Evolutionary conservation across 495 filamentous ascomycete species (phyloP).

Genomic region (Beverwykella pulmonaria): DNA sequence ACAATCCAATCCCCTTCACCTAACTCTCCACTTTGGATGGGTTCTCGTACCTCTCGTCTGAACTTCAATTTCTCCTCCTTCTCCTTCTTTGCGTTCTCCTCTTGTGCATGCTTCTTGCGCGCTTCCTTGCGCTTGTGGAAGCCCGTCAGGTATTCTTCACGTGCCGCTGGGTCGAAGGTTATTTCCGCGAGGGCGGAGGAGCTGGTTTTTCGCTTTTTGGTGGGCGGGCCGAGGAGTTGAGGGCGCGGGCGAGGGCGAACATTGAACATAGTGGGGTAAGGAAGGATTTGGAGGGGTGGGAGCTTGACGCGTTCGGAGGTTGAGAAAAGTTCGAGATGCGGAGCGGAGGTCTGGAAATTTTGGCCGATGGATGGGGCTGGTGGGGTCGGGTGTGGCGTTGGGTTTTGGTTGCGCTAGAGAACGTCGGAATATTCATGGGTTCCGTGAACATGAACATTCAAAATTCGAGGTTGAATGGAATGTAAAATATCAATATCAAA

Average conservation of each 20-base stretch:
- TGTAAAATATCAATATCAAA: no score
- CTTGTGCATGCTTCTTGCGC: constrained; percentile 79
- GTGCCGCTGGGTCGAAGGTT: constrained; percentile 74
- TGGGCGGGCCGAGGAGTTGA: constrained; percentile 6
- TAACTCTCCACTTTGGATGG: not conserved
- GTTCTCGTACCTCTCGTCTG: constrained; percentile 68
- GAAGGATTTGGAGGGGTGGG: not conserved
- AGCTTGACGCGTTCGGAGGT: not conserved
- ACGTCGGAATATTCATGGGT: no score
- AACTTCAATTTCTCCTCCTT: constrained; percentile 70
- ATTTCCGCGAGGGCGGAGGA: constrained; percentile 66
- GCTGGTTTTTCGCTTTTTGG: constrained; percentile 30
- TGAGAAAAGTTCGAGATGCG: not conserved
- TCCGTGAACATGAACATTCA: no score
- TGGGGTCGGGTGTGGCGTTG: constrained; percentile 8
- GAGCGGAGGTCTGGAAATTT: constrained; percentile 2
- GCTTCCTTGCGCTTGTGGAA: constrained; percentile 94
- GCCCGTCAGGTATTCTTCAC: constrained; percentile 85
- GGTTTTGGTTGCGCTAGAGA: no score
- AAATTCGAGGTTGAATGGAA: not conserved
- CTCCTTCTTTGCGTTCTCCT: constrained; percentile 69
- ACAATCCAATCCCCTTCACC: not conserved
- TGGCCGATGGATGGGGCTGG: constrained; percentile 14
- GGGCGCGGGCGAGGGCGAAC: not conserved
- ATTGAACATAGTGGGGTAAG: not conserved